Percentiles rank a stretch among this genome's conserved stretches.
Conservation (phyloP, 2,329 filamentous ascomycete species). For the Fragosphaeria purpurea region DNA sequence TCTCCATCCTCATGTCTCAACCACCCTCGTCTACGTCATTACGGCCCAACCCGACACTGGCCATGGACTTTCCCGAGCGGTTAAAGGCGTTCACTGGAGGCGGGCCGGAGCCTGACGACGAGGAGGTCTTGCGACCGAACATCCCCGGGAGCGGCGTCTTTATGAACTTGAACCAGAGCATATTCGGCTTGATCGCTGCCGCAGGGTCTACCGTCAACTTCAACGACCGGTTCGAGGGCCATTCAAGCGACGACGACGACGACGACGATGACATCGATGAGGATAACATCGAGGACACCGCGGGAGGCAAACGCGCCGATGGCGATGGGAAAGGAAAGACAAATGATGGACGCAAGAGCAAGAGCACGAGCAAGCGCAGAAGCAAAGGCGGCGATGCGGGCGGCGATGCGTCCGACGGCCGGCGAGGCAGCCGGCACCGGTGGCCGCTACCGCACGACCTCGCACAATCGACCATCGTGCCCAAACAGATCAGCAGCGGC, state of each 20-base stretch:
- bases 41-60: conserved; percentile 10
- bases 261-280: conserved; percentile 16
- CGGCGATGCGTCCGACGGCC: conserved; percentile 7
- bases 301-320: neutral
- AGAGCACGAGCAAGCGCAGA: conserved; percentile 33
- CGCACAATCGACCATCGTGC: conserved; percentile 32
- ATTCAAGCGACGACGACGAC: conserved; percentile 70
- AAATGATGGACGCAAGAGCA: neutral
- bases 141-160: conserved; percentile 38
- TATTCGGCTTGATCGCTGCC: conserved; percentile 86
- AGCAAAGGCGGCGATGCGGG: conserved; percentile 12
- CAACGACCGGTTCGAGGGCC: conserved; percentile 65
- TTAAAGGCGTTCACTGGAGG: conserved; percentile 39
- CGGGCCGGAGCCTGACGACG: conserved; percentile 19
- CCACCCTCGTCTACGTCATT: too few species aligned
- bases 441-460: conserved; percentile 1
- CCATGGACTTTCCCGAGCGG: conserved; percentile 43
- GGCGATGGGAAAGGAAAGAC: neutral
- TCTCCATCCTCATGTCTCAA: too few species aligned
- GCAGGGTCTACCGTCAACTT: conserved; percentile 77
- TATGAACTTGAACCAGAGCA: conserved; percentile 82
- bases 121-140: conserved; percentile 37
- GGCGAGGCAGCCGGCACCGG: neutral
- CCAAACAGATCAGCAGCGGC: conserved; percentile 9
- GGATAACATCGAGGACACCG: neutral